Base-by-base conservation (phyloP, 1,139 yeast genomes). In the Protomyces inouyei region DNA sequence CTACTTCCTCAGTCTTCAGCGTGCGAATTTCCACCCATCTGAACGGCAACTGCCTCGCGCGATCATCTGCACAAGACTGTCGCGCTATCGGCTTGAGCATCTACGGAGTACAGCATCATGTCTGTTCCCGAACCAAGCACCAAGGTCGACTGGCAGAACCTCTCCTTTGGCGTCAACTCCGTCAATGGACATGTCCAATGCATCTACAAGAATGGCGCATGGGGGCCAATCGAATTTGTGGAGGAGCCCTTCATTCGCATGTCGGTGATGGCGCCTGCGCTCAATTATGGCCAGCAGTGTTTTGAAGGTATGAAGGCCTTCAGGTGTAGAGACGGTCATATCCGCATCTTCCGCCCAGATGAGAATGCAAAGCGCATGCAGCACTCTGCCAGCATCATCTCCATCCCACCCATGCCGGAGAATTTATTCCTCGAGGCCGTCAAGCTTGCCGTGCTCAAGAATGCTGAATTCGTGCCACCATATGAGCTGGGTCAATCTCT, bases 221-320 rank as follows among this genome's bases (percentile, higher is more conserved):
- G 65, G 65, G 56, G 61, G 3, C 35, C 35, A 1, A 61, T 56
- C 14, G 60, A 55, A 14, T 55, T 61, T 36, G 61, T 61, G 14
- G 55, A 40, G 18, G 65, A 63, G 43, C 63, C 63, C 37, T 63
- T 48, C 32, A 36, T 63, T 16, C 37, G 52, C 37, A 54, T 63
- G 16, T 56, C 59, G 18, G 64, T 53, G 25, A 48, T 57, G 59
- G 53, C 64, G 16, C 57, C 65, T 14, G 61, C 60, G 4, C 48
- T 63, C 40, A 57, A 63, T 52, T 63, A 63, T 45, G 65, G 65
- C 3, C 65, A 63, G 36, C 64, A 57, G 25, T 63, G 65, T 18
- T 63, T 63, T 48, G 65, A 63, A 25, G 65, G 65, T 12, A 51
- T 63, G 45, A 63, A 63, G 59, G 65, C 65, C 4, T 63, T 63